phyloP scores from a whole-genome alignment of 2,329 filamentous ascomycete genomes.

The Cephalotrichum gorgonifer region DNA sequence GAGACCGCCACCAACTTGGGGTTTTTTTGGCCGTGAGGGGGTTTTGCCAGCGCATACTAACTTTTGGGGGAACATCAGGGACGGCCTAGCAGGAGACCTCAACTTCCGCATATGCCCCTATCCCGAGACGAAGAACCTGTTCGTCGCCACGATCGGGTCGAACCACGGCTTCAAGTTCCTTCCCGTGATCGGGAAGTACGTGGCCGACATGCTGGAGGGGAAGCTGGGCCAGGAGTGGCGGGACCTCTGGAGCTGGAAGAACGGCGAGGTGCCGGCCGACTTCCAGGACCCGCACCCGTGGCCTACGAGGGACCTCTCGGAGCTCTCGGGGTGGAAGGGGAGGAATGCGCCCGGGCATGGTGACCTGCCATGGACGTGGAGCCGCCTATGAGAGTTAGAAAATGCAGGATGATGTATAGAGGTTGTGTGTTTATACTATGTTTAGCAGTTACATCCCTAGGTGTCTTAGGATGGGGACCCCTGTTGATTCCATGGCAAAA shows the following conservation, averaged over 20 bases:
- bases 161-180: slow-evolving; percentile 62
- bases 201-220: slow-evolving; percentile 42
- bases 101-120: slow-evolving; percentile 30
- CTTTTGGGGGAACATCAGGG: too few species aligned
- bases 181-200: slow-evolving; percentile 52
- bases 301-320: background rate
- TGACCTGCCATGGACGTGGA: background rate
- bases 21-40: too few species aligned
- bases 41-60: too few species aligned
- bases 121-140: slow-evolving; percentile 38
- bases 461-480: too few species aligned
- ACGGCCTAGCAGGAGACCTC: slow-evolving; percentile 18
- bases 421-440: too few species aligned
- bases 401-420: too few species aligned
- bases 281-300: background rate
- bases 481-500: too few species aligned
- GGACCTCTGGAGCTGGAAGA: slow-evolving; percentile 40
- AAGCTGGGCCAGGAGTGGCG: slow-evolving; percentile 29
- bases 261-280: background rate
- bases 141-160: slow-evolving; percentile 53
- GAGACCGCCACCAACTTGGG: too few species aligned
- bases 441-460: too few species aligned
- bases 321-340: background rate
- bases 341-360: background rate
- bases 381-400: background rate